phyloP scores from a whole-genome alignment of 2,329 filamentous ascomycete genomes.

The Magnaporthiopsis rhizophila region DNA sequence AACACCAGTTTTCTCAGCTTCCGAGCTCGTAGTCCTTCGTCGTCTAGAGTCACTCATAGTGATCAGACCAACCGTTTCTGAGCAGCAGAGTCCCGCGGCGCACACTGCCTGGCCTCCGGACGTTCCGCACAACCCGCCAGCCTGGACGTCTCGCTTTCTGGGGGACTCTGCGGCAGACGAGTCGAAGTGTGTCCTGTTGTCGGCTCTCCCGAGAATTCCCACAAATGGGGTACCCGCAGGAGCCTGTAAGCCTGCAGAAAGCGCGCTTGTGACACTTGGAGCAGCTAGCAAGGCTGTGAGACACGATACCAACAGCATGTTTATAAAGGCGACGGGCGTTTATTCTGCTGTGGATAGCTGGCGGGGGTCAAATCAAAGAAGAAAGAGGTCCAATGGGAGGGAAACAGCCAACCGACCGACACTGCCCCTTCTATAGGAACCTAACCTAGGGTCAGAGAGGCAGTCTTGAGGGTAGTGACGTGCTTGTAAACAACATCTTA shows the following conservation, averaged over 20 bases:
- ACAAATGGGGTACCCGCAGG: not conserved
- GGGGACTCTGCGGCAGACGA: not conserved
- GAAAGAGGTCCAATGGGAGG: not conserved
- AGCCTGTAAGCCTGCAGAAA: not conserved
- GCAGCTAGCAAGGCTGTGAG: not conserved
- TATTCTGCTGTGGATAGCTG: not conserved
- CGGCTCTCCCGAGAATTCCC: no score
- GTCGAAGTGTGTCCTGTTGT: not conserved
- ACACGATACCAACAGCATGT: not conserved
- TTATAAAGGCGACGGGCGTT: not conserved
- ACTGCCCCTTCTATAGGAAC: not conserved
- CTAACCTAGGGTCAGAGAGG: no score
- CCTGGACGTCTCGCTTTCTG: conserved; percentile 6
- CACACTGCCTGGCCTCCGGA: conserved; percentile 15
- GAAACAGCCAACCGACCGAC: not conserved
- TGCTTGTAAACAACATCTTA: not conserved
- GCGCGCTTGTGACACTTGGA: no score
- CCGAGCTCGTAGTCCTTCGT: not conserved
- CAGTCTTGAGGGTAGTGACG: not conserved
- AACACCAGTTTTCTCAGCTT: not conserved
- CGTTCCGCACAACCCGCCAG: conserved; percentile 14
- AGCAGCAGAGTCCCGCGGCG: conserved; percentile 17
- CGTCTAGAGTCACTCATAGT: not conserved
- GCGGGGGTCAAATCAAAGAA: not conserved
- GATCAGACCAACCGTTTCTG: conserved; percentile 11